Evolutionary conservation across 208 protist genomes (phyloP).

Genomic region (Strigomonas culicis): DNA sequence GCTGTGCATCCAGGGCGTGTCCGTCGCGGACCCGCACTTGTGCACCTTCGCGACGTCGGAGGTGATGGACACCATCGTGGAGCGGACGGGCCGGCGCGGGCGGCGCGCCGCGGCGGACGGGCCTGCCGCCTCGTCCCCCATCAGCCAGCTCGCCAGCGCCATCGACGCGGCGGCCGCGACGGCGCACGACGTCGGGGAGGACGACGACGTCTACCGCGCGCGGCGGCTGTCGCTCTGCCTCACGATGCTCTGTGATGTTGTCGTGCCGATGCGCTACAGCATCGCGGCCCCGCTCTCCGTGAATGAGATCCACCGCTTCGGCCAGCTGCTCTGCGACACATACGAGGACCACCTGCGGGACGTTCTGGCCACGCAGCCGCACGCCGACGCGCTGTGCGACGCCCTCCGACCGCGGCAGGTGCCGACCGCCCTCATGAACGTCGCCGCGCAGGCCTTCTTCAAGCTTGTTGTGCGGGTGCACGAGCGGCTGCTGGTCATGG

Average conservation of each 20-base stretch:
- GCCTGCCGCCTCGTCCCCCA: not conserved
- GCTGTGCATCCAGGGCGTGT: conserved; percentile 67
- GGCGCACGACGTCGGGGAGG: not conserved
- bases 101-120: not conserved
- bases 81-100: conserved; percentile 21
- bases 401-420: not conserved
- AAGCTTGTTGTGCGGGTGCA: conserved; percentile 51
- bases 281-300: not conserved
- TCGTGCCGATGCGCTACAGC: conserved; percentile 11
- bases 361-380: conserved; percentile 15
- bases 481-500: conserved; percentile 51
- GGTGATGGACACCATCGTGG: conserved; percentile 62
- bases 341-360: conserved; percentile 69
- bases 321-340: conserved; percentile 66
- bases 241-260: conserved; percentile 10
- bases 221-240: conserved; percentile 6
- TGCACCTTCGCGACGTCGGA: conserved; percentile 68
- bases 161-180: too few relatives aligned
- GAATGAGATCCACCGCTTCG: conserved; percentile 40
- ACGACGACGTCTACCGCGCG: conserved; percentile 2
- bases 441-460: conserved; percentile 42
- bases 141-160: not conserved
- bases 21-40: conserved; percentile 49
- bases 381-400: conserved; percentile 9
- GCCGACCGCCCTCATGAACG: conserved; percentile 37